A percentile compares a stretch with the other conserved stretches of the same genome.
These are phyloP conservation scores for Venturia carpophila DNA, from an alignment of 2,329 filamentous ascomycete genomes.

Conservation along the genomic window DNA sequence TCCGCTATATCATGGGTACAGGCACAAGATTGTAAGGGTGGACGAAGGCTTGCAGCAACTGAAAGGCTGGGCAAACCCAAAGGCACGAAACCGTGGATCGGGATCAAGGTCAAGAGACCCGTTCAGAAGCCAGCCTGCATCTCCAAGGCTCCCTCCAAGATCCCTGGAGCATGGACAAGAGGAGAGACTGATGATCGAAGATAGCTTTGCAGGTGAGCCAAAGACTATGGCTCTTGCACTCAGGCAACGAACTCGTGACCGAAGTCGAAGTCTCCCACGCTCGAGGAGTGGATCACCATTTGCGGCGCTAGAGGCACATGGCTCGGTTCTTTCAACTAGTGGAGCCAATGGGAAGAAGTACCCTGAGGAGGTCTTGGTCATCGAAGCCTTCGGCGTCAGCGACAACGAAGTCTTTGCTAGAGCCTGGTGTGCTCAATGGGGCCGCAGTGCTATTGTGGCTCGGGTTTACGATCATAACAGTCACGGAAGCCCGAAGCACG, in stretches of 20 bases:
- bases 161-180: not conserved
- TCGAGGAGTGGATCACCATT: conserved; percentile 1
- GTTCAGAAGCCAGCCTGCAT: not conserved
- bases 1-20: conserved; percentile 64
- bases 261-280: not conserved
- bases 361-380: conserved; percentile 58
- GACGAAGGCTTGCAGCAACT: conserved; percentile 53
- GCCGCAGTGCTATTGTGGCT: conserved; percentile 61
- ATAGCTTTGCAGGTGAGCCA: not conserved
- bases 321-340: conserved; percentile 18
- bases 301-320: conserved; percentile 13
- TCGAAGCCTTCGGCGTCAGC: conserved; percentile 63
- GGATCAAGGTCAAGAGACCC: conserved; percentile 8
- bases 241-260: conserved; percentile 1
- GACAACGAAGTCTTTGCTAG: conserved; percentile 71
- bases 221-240: not conserved
- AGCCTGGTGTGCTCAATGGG: conserved; percentile 72
- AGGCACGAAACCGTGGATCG: conserved; percentile 10
- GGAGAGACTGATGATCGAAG: not conserved
- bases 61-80: conserved; percentile 15
- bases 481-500: conserved; percentile 1
- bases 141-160: not conserved
- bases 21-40: conserved; percentile 50
- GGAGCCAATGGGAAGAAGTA: conserved; percentile 26
- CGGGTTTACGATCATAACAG: conserved; percentile 47